Percentiles rank a stretch among this genome's conserved stretches.
These are phyloP conservation scores for Nitzschia inconspicua DNA, from an alignment of 108 stramenopile genomes.

Conservation along the genomic window DNA sequence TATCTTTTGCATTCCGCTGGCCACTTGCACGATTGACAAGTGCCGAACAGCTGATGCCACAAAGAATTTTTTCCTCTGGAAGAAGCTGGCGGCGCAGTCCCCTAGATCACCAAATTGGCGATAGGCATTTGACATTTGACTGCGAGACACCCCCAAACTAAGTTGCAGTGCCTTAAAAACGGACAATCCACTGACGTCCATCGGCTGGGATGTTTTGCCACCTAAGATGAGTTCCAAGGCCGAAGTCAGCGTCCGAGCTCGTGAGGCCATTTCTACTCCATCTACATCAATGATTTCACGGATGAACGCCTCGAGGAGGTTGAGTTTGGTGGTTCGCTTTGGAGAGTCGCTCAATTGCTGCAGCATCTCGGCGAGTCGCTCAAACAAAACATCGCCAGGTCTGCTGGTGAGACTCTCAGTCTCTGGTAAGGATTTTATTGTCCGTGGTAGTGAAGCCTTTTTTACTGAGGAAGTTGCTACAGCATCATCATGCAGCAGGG, in stretches of 20 bases:
- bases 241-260: conserved; percentile 13
- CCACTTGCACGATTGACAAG: conserved; percentile 23
- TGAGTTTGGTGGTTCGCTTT: conserved; percentile 32
- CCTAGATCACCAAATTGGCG: conserved; percentile 43
- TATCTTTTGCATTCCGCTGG: conserved; percentile 21
- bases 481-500: no score
- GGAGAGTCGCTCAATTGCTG: conserved; percentile 37
- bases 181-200: conserved; percentile 40
- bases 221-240: conserved; percentile 15
- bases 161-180: conserved; percentile 36
- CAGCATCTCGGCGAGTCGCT: conserved; percentile 25
- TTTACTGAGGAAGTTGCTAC: no score
- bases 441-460: no score
- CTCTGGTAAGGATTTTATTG: no score
- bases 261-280: neutral
- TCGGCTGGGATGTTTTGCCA: conserved; percentile 2
- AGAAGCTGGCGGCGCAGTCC: conserved; percentile 36
- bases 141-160: conserved; percentile 25
- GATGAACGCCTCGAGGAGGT: conserved; percentile 26
- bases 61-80: conserved; percentile 28
- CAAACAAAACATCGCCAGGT: conserved; percentile 18
- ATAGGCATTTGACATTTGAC: conserved; percentile 35
- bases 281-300: neutral
- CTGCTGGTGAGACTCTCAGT: no score
- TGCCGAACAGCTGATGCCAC: conserved; percentile 1